Conservation (phyloP, 352 stramenopile species). For the Thraustotheca clavata region DNA sequence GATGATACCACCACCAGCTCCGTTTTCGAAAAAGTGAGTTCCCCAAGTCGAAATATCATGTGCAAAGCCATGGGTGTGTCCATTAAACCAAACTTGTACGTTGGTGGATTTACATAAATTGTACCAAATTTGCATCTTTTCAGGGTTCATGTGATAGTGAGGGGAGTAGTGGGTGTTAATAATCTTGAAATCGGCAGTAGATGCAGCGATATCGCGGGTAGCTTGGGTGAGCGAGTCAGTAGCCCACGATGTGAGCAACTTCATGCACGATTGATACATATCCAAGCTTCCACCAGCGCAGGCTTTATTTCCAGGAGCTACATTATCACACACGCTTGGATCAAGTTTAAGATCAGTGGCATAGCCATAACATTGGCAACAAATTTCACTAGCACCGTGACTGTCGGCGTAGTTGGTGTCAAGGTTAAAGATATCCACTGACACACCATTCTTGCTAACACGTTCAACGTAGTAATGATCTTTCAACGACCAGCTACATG, state of each 20-base stretch:
- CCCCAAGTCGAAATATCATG: slow-evolving; percentile 16
- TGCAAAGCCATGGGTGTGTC: slow-evolving; percentile 15
- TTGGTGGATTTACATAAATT: background rate
- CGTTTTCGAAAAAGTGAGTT: slow-evolving; percentile 19
- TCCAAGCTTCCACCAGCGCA: slow-evolving; percentile 43
- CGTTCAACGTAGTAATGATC: slow-evolving; percentile 20
- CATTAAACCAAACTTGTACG: slow-evolving; percentile 13
- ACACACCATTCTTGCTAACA: slow-evolving; percentile 5
- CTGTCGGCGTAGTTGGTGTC: slow-evolving; percentile 47
- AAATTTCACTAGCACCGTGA: slow-evolving; percentile 46
- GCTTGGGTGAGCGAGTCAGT: slow-evolving; percentile 47
- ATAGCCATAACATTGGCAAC: slow-evolving; percentile 77
- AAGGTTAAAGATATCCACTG: slow-evolving; percentile 64
- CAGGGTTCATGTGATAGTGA: slow-evolving; percentile 63
- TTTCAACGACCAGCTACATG: slow-evolving; percentile 3
- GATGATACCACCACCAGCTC: slow-evolving; percentile 7
- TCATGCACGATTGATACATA: slow-evolving; percentile 70
- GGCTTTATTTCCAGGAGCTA: slow-evolving; percentile 37
- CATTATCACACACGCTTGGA: slow-evolving; percentile 32
- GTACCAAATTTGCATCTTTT: slow-evolving; percentile 37
- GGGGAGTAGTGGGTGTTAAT: slow-evolving; percentile 79
- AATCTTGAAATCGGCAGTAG: slow-evolving; percentile 74
- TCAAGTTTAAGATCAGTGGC: slow-evolving; percentile 24
- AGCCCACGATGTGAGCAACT: slow-evolving; percentile 46
- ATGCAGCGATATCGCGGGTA: slow-evolving; percentile 41